These are phyloP conservation scores for Dendrostoma leiphaemia DNA, from an alignment of 2,329 filamentous ascomycete species.

Conservation along the genomic window DNA sequence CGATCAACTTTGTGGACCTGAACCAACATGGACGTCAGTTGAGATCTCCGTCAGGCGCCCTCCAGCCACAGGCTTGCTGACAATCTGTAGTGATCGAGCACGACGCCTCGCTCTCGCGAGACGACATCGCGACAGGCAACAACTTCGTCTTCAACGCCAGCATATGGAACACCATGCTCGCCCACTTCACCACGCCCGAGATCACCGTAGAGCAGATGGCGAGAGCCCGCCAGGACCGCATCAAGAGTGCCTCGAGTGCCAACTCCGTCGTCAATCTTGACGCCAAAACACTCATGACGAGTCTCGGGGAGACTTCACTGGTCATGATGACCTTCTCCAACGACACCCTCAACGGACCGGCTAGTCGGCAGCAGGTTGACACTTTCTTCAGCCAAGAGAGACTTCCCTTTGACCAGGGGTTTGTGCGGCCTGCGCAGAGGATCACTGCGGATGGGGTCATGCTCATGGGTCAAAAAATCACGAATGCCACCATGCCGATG, in stretches of 20 bases:
- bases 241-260: constrained; percentile 1
- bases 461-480: background rate
- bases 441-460: background rate
- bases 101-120: background rate
- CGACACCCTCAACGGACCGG: background rate
- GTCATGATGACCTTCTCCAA: background rate
- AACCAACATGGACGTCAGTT: background rate
- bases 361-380: background rate
- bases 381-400: background rate
- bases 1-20: background rate
- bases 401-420: background rate
- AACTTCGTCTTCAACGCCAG: background rate
- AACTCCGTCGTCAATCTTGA: background rate
- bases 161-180: background rate
- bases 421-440: background rate
- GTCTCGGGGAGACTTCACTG: background rate
- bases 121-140: background rate
- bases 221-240: background rate
- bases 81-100: background rate
- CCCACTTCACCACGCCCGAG: background rate
- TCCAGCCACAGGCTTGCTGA: no score
- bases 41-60: no score
- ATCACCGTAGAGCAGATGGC: background rate
- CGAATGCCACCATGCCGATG: background rate
- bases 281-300: background rate